These are phyloP conservation scores for Agaricus blazei DNA, from an alignment of 768 basidiomycete species.

Conservation along the genomic window DNA sequence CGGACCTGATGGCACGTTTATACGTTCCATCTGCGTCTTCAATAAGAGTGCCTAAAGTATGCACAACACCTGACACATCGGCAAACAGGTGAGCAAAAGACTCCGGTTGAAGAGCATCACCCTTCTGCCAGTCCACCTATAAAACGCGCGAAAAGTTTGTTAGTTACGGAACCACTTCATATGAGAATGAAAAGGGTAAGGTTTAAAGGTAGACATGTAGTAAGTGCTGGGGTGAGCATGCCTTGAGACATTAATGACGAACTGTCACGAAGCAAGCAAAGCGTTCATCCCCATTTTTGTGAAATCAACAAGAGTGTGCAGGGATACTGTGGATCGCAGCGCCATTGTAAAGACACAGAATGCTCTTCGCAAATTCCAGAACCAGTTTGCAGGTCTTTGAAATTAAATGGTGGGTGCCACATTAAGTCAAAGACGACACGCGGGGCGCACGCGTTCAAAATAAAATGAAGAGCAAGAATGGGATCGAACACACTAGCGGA, in stretches of 20 bases:
- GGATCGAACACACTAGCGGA: not conserved
- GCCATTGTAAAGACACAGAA: not conserved
- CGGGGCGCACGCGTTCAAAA: not conserved
- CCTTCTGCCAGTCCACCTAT: conserved; percentile 86
- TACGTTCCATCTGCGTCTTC: conserved; percentile 62
- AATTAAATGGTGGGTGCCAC: too few species aligned
- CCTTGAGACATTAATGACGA: not conserved
- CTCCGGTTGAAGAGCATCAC: conserved; percentile 74
- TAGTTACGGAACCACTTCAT: not conserved
- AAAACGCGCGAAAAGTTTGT: not conserved
- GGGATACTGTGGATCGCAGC: not conserved
- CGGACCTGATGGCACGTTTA: conserved; percentile 65
- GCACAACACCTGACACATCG: conserved; percentile 73
- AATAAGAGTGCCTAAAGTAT: conserved; percentile 88
- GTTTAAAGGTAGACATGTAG: conserved; percentile 1
- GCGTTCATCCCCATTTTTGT: too few species aligned
- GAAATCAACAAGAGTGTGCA: too few species aligned
- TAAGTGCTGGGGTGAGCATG: not conserved
- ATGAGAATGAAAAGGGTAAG: not conserved
- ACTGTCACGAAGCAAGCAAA: not conserved
- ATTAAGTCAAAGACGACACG: too few species aligned
- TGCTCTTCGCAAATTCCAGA: too few species aligned
- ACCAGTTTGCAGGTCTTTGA: too few species aligned
- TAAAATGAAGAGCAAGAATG: not conserved
- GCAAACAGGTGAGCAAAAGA: conserved; percentile 68